These are phyloP conservation scores for Cryptococcus amylolentus DNA, from an alignment of 1,284 basidiomycete species.

Conservation along the genomic window DNA sequence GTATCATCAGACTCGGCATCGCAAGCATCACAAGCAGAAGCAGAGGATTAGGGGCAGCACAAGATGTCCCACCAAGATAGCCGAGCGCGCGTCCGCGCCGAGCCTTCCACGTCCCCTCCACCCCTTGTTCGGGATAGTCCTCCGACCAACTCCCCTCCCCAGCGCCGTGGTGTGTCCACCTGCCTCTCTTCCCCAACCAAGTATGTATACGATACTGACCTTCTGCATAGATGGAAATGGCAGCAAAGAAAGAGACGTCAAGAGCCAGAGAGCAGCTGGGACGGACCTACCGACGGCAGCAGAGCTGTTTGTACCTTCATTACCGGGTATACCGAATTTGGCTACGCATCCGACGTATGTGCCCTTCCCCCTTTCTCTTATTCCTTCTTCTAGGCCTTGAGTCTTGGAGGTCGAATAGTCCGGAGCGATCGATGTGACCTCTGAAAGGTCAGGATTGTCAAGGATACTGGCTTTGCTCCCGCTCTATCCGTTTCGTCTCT, in stretches of 20 bases:
- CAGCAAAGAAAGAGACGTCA: background rate
- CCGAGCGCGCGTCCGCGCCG: background rate
- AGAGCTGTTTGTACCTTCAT: constrained; percentile 72
- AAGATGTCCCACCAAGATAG: background rate
- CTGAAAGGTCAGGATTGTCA: too few relatives aligned
- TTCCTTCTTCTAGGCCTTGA: background rate
- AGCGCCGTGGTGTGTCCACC: background rate
- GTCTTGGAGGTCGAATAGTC: too few relatives aligned
- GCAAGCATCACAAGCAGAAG: too few relatives aligned
- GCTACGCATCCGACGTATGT: constrained; percentile 47
- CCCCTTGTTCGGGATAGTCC: too few relatives aligned
- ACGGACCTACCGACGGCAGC: constrained; percentile 58
- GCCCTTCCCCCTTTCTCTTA: background rate
- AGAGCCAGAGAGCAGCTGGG: background rate
- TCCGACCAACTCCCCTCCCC: too few relatives aligned
- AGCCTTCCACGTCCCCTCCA: background rate
- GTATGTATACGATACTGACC: too few relatives aligned
- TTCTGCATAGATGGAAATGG: background rate
- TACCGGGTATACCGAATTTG: constrained; percentile 69
- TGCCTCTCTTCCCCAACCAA: background rate
- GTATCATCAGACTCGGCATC: too few relatives aligned
- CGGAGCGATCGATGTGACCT: too few relatives aligned
- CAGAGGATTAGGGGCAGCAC: too few relatives aligned
- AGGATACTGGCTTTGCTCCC: background rate
- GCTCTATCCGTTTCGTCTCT: too few relatives aligned